Conservation (phyloP, 2,329 filamentous ascomycete genomes). For the Tothia fuscella region DNA sequence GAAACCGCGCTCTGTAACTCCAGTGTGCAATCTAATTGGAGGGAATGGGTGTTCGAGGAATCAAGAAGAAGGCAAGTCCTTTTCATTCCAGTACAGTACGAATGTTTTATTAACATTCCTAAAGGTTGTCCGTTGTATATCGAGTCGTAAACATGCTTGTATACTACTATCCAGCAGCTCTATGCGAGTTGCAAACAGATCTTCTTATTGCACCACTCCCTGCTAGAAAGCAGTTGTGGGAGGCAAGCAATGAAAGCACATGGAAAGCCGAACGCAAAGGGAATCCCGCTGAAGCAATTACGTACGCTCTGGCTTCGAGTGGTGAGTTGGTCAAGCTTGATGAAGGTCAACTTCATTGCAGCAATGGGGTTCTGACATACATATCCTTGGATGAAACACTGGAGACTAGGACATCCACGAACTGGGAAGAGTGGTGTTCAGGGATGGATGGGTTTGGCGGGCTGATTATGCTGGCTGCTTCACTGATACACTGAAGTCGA, state of each 20-base stretch:
- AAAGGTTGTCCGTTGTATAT: conserved; percentile 29
- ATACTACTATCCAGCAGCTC: conserved; percentile 28
- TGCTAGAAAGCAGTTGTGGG: conserved; percentile 32
- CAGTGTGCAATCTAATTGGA: conserved; percentile 28
- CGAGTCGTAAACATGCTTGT: conserved; percentile 31
- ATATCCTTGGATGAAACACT: not conserved
- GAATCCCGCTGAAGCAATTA: conserved; percentile 9
- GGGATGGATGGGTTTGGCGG: conserved; percentile 35
- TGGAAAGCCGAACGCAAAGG: conserved; percentile 26
- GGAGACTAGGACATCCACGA: conserved; percentile 15
- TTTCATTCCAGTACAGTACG: conserved; percentile 9
- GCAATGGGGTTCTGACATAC: not conserved
- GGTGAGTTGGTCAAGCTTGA: not conserved
- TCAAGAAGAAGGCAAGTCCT: conserved; percentile 24
- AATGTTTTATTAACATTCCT: conserved; percentile 13
- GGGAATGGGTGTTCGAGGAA: conserved; percentile 32
- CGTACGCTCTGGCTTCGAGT: not conserved
- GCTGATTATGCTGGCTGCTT: conserved; percentile 35
- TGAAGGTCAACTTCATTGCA: not conserved
- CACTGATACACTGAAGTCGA: too few species aligned
- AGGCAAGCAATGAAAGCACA: conserved; percentile 24
- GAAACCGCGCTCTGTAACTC: conserved; percentile 16
- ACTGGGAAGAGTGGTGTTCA: conserved; percentile 35
- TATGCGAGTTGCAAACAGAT: conserved; percentile 25
- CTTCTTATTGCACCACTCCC: conserved; percentile 33